Evolutionary conservation across 306 rosid species (phyloP), one percentile per base, ranked within the genome.

Genomic region (Oemleria cerasiformis): DNA sequence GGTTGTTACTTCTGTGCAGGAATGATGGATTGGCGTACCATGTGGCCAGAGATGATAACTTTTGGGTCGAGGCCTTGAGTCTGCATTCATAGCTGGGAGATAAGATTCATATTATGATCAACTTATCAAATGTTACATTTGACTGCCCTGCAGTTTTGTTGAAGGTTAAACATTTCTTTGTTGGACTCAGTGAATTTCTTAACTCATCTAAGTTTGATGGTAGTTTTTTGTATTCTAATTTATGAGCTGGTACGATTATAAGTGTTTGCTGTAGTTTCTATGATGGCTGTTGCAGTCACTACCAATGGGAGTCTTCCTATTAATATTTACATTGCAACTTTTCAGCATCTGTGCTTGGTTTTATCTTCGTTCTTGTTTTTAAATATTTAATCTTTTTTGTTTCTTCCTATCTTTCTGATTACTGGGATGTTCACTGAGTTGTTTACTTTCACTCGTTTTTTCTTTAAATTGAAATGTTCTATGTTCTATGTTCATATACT

Each of bases 121-220:
- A 36, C 80, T 36, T 67, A 67, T 75, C 73, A 75, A 81, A 57
- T 79, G 79, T 76, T 74, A 65, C 65, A 44, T 67, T 65, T 72
- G 71, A 65, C 77, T 73, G 72, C 65, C 68, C 51, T 73, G 83
- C 76, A 77, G 78, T 74, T 77, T 72, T 67, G 55, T 80, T n/a
- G 75, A 73, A 77, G 89, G 86, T 82, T 82, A 55, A 55, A 75
- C 80, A 57, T 82, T 83, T 70, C 70, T 74, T 70, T 85, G 80
- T 85, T 72, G 84, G 71, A 77, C 68, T 75, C 41, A 76, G 62
- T 79, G 72, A 74, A 63, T 80, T 69, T 51, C 79, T 68, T 20
- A 61, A 64, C 74, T 82, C 78, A 54, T 68, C 59, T 70, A 64
- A 70, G 71, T 57, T 74, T 66, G 60, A 59, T 66, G 73, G 79